Percentiles rank a stretch among this genome's conserved stretches.
Conservation (phyloP, 805 yeast genomes). For the Candida easanensis region DNA sequence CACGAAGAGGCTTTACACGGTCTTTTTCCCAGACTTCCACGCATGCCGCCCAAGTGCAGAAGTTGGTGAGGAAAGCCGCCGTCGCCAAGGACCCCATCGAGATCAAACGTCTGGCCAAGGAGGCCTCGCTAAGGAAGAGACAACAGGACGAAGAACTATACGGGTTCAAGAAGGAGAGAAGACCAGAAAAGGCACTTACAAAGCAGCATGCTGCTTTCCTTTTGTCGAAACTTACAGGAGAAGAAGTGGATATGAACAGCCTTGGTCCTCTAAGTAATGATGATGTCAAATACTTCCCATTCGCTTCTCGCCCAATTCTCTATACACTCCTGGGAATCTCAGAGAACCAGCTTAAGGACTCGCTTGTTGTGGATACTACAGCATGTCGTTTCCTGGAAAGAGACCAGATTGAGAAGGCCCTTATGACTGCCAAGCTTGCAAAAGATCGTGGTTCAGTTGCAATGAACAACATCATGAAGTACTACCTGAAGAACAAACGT, state of each 20-base stretch:
- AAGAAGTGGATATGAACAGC: slow-evolving; percentile 22
- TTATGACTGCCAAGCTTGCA: slow-evolving; percentile 47
- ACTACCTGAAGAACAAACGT: slow-evolving; percentile 40
- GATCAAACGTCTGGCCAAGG: slow-evolving; percentile 6
- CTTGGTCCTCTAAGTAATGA: slow-evolving; percentile 36
- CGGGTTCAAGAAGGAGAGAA: neutral
- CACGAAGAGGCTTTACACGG: neutral
- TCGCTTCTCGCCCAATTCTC: slow-evolving; percentile 44
- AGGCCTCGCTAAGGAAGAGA: neutral
- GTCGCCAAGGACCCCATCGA: slow-evolving; percentile 6
- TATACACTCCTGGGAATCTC: slow-evolving; percentile 58
- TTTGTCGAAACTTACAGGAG: slow-evolving; percentile 19
- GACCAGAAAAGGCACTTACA: slow-evolving; percentile 14
- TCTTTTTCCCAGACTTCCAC: neutral
- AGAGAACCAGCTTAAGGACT: slow-evolving; percentile 55
- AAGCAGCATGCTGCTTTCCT: slow-evolving; percentile 27
- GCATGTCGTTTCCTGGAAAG: slow-evolving; percentile 48
- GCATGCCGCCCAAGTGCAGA: neutral
- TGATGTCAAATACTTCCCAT: slow-evolving; percentile 31
- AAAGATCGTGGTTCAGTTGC: slow-evolving; percentile 52
- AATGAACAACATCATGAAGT: slow-evolving; percentile 57
- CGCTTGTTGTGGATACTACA: slow-evolving; percentile 52
- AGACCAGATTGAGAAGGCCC: slow-evolving; percentile 52
- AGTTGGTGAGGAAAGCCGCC: slow-evolving; percentile 1
- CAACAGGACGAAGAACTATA: neutral